phyloP scores from a whole-genome alignment of 306 rosid species.

The Delonix regia region DNA sequence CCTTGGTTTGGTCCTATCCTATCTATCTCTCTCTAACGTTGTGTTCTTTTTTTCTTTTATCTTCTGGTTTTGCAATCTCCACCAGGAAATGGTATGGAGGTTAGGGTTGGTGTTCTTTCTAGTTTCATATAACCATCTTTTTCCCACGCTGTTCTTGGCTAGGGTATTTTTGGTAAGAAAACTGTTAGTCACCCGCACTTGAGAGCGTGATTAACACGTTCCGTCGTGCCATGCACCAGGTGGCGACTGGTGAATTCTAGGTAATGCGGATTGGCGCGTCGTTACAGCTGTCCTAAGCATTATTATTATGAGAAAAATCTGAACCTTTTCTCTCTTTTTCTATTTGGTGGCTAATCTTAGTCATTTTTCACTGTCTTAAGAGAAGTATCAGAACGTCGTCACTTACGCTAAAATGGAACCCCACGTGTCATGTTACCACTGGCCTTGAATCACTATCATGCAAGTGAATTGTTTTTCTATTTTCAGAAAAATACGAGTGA shows the following conservation, averaged over 20 bases:
- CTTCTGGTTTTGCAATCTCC: constrained; percentile 39
- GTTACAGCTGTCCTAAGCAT: constrained; percentile 39
- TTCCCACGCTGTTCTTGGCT: constrained; percentile 17
- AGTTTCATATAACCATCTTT: constrained; percentile 54
- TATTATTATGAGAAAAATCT: constrained; percentile 25
- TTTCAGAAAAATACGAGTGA: too few species aligned
- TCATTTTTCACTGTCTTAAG: constrained; percentile 38
- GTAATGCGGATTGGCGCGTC: constrained; percentile 32
- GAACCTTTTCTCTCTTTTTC: constrained; percentile 25
- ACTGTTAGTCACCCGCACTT: not conserved
- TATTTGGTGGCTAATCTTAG: not conserved
- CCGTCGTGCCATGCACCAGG: fast-evolving
- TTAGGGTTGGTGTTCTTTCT: constrained; percentile 71
- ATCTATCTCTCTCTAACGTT: constrained; percentile 18
- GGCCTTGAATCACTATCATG: constrained; percentile 21
- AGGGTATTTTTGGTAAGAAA: constrained; percentile 20
- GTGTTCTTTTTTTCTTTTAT: constrained; percentile 32
- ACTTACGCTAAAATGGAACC: constrained; percentile 48
- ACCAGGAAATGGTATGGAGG: constrained; percentile 46
- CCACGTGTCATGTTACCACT: constrained; percentile 50
- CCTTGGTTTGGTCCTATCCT: constrained; percentile 33
- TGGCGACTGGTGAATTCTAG: not conserved
- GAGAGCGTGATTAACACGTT: not conserved
- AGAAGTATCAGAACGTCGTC: constrained; percentile 50
- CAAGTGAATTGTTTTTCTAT: not conserved